Percentiles rank a stretch among this genome's conserved stretches.
These are phyloP conservation scores for Pichia kudriavzevii DNA, from an alignment of 1,139 yeast genomes.

Conservation along the genomic window DNA sequence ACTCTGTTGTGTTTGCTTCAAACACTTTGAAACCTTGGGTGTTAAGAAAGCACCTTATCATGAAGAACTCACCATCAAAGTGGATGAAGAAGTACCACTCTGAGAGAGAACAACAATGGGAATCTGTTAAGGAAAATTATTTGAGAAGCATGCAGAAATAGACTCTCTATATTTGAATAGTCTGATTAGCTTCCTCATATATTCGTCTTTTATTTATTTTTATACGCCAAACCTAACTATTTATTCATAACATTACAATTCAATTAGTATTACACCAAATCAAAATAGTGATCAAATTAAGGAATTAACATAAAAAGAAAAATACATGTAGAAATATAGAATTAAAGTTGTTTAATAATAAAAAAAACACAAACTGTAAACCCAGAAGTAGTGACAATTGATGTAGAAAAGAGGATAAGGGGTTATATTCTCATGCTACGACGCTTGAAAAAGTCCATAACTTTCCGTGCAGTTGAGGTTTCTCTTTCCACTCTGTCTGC, in stretches of 20 bases:
- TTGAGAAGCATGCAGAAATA: conserved; percentile 35
- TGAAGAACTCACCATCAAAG: conserved; percentile 31
- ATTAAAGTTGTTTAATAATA: no score
- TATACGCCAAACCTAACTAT: no score
- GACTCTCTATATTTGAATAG: not conserved
- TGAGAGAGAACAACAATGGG: conserved; percentile 46
- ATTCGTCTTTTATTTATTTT: conserved; percentile 5
- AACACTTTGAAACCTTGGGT: conserved; percentile 29
- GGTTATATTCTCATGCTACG: conserved; percentile 45
- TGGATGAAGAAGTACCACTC: conserved; percentile 29
- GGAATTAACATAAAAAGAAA: no score
- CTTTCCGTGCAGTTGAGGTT: conserved; percentile 69
- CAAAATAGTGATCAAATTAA: no score
- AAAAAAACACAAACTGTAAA: no score
- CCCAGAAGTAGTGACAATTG: no score
- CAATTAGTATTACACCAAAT: no score
- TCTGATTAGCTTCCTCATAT: conserved; percentile 11
- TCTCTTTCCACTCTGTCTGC: conserved; percentile 31
- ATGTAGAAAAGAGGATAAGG: conserved; percentile 1
- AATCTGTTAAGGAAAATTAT: conserved; percentile 51
- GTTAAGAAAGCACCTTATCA: conserved; percentile 29
- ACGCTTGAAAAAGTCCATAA: conserved; percentile 75
- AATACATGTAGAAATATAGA: no score
- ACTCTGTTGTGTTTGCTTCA: conserved; percentile 33
- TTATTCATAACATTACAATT: no score